A percentile compares a stretch with the other conserved stretches of the same genome.
Evolutionary conservation across 1,139 yeast species (phyloP).

Genomic region (Lodderomyces parapsilosis): DNA sequence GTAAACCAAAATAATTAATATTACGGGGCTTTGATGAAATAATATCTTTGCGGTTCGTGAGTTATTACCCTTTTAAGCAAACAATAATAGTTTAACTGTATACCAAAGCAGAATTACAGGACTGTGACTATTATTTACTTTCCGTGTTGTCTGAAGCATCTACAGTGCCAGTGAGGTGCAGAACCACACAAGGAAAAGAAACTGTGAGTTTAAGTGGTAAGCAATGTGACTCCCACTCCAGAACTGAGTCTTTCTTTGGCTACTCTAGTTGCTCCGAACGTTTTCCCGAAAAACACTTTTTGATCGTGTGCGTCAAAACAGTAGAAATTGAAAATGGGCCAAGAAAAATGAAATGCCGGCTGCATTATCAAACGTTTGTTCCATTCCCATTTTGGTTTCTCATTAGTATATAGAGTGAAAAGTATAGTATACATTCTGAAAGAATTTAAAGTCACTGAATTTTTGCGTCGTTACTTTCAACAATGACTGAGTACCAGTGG

Average conservation of each 20-base stretch:
- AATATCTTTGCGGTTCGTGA: background rate
- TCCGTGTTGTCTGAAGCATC: no score
- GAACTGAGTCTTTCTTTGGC: background rate
- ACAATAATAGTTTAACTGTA: no score
- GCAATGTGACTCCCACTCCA: no score
- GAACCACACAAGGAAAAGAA: no score
- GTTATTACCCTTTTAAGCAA: conserved; percentile 1
- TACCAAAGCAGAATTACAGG: no score
- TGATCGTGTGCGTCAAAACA: background rate
- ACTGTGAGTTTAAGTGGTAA: no score
- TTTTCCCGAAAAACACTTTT: background rate
- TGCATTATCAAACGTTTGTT: background rate
- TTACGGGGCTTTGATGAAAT: conserved; percentile 1
- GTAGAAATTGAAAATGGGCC: background rate
- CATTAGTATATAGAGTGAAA: no score
- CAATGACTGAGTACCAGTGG: background rate
- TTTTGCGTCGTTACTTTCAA: background rate
- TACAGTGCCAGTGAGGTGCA: no score
- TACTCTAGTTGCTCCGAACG: background rate
- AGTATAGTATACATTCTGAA: no score
- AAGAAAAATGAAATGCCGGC: background rate
- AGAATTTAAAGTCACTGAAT: no score
- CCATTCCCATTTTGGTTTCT: no score
- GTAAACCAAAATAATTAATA: background rate
- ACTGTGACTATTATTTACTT: no score